Evolutionary conservation across 805 yeast species (phyloP).

Genomic region (Zygoascus biomembranicola): DNA sequence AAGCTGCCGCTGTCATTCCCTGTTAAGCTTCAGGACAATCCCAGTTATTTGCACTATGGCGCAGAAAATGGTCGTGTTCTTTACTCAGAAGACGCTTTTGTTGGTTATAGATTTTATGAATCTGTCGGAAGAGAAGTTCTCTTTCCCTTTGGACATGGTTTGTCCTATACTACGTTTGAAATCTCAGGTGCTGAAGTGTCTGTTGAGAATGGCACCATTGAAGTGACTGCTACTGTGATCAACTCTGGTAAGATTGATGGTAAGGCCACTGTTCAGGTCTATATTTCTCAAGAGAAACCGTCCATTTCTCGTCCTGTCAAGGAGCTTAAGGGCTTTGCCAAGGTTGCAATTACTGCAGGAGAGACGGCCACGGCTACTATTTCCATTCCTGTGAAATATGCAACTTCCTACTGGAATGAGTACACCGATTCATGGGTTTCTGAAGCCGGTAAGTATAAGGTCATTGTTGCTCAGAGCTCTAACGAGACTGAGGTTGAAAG

Average conservation of each 20-base stretch:
- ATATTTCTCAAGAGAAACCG: slow-evolving; percentile 33
- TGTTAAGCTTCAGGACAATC: slow-evolving; percentile 41
- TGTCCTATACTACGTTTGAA: slow-evolving; percentile 48
- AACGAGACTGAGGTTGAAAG: slow-evolving; percentile 2
- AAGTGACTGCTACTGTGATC: slow-evolving; percentile 34
- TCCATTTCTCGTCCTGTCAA: slow-evolving; percentile 43
- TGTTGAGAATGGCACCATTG: slow-evolving; percentile 10
- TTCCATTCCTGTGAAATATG: slow-evolving; percentile 37
- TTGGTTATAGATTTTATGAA: slow-evolving; percentile 56
- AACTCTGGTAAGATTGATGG: slow-evolving; percentile 45
- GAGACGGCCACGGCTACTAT: slow-evolving; percentile 32
- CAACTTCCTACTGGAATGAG: slow-evolving; percentile 47
- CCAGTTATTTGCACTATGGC: slow-evolving; percentile 44
- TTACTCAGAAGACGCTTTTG: slow-evolving; percentile 58
- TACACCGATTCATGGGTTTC: slow-evolving; percentile 41
- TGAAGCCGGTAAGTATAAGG: slow-evolving; percentile 42
- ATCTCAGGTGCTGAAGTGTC: background rate
- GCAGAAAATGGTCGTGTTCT: slow-evolving; percentile 36
- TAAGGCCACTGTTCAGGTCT: slow-evolving; percentile 46
- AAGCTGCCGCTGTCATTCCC: slow-evolving; percentile 52
- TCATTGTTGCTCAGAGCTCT: slow-evolving; percentile 7
- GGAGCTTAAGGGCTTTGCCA: slow-evolving; percentile 50
- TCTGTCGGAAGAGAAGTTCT: slow-evolving; percentile 39
- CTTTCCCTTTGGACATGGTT: slow-evolving; percentile 56
- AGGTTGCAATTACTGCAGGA: slow-evolving; percentile 39